Percentiles rank a stretch among this genome's conserved stretches.
phyloP scores from a whole-genome alignment of 2,329 filamentous ascomycete genomes.

The Monosporascus sp. region DNA sequence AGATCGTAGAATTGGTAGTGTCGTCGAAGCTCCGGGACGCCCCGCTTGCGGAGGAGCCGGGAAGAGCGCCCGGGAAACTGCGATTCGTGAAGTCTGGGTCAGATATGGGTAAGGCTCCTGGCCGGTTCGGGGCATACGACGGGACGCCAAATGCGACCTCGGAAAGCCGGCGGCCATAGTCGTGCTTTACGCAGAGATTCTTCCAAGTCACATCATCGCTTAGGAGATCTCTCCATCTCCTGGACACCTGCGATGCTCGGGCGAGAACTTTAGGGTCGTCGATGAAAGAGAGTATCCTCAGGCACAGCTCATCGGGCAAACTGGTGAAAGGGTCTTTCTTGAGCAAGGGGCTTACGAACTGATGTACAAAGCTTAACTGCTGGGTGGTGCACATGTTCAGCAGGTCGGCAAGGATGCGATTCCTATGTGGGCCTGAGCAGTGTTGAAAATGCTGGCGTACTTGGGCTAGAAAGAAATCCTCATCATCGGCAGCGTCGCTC shows the following conservation, averaged over 20 bases:
- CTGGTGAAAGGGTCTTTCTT: conserved; percentile 96
- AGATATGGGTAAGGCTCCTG: conserved; percentile 26
- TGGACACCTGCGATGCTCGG: conserved; percentile 91
- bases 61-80: conserved; percentile 41
- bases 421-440: conserved; percentile 69
- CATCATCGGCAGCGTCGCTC: conserved; percentile 72
- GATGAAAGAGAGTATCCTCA: conserved; percentile 90
- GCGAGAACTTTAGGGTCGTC: conserved; percentile 94
- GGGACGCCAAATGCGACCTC: conserved; percentile 37
- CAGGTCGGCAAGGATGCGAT: conserved; percentile 78
- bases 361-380: conserved; percentile 90
- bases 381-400: conserved; percentile 93
- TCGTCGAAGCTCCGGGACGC: conserved; percentile 54
- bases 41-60: conserved; percentile 27
- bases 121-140: conserved; percentile 25
- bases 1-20: conserved; percentile 29
- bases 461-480: conserved; percentile 77
- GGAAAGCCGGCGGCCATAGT: conserved; percentile 63
- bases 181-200: conserved; percentile 91
- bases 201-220: conserved; percentile 99
- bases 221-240: conserved; percentile 85
- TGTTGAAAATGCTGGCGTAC: conserved; percentile 76
- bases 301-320: conserved; percentile 86
- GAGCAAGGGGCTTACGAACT: conserved; percentile 87
- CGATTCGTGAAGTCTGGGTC: conserved; percentile 30